Evolutionary conservation across 352 stramenopile species (phyloP), one percentile per base, ranked within the genome.

Genomic region (Saprolegnia parasitica): DNA sequence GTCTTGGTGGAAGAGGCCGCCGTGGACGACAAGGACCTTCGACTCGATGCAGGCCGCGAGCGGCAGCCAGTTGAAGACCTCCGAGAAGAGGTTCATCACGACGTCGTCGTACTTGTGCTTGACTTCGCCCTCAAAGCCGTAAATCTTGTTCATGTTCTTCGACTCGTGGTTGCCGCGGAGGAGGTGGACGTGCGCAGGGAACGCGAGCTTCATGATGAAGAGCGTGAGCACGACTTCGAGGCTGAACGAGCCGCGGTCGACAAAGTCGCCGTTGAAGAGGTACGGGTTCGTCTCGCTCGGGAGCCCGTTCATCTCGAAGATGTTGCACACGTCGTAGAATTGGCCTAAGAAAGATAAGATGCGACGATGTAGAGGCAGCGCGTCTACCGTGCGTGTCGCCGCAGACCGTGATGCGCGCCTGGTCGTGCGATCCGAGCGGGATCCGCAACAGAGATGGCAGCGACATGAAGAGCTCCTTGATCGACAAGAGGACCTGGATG

Each of bases 61-160:
- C 23, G 97, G 98, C 49, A 99, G 79, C 78, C 88, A 92, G 76
- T 97, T 96, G 79, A 99, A 99, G 21, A 98, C 93, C 76, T 99
- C 97, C n/a, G 97, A 94, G 83, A 99, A 99, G 39, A 99, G 84
- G 52, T 94, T 80, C 89, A 99, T 99, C 47, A 99, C 96, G n/a
- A 91, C 97, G 50, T 98, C 90, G 77, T 99, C 97, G 81, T 98
- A 99, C 78, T 99, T 99, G 81, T 98, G 93, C 80, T 98, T 99
- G 57, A 98, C 96, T 78, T 99, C 98, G 39, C 97, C 97, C 71
- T 99, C 97, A 74, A 99, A 99, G 23, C 98, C 98, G 77, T 99
- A 99, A 61, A 99, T 99, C 76, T 99, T 98, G 85, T 99, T 99
- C 96, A 99, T 99, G 79, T 99, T 99, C 80, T 98, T 98, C 35